Percentiles rank a stretch among this genome's conserved stretches.
Conservation (phyloP, 345 rosid species). For the Eucalyptus pauciflora region DNA sequence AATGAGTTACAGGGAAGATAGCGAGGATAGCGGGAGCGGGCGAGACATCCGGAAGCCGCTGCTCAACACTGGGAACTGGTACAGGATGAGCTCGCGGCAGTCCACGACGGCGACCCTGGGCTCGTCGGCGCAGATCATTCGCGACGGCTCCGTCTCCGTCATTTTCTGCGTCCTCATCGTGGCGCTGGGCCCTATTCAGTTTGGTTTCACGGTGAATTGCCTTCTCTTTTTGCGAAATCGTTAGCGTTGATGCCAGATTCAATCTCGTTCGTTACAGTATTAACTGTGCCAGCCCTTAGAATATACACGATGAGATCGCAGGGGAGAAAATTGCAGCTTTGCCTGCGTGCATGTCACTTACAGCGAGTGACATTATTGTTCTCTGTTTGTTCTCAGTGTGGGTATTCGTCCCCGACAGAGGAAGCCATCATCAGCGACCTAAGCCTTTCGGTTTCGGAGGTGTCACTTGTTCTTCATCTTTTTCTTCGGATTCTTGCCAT, state of each 20-base stretch:
- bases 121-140: conserved; percentile 43
- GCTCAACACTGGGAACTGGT: conserved; percentile 65
- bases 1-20: conserved; percentile 55
- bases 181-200: conserved; percentile 65
- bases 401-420: conserved; percentile 67
- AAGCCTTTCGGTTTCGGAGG: conserved; percentile 47
- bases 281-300: neutral
- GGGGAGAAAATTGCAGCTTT: neutral
- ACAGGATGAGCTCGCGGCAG: conserved; percentile 42
- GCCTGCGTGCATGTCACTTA: no score
- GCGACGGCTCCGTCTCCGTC: conserved; percentile 57
- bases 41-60: conserved; percentile 46
- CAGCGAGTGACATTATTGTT: neutral
- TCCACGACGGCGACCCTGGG: conserved; percentile 30
- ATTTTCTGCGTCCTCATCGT: conserved; percentile 57
- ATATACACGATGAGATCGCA: rapidly evolving
- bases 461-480: neutral
- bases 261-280: neutral
- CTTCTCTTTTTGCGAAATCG: neutral
- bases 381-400: conserved; percentile 20
- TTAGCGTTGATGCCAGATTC: neutral
- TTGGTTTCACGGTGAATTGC: conserved; percentile 50
- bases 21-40: conserved; percentile 38
- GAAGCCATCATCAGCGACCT: conserved; percentile 40
- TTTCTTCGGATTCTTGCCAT: neutral